Percentiles rank a stretch among this genome's conserved stretches.
These are phyloP conservation scores for Neurospora hispaniola DNA, from an alignment of 495 filamentous ascomycete genomes.

Conservation along the genomic window DNA sequence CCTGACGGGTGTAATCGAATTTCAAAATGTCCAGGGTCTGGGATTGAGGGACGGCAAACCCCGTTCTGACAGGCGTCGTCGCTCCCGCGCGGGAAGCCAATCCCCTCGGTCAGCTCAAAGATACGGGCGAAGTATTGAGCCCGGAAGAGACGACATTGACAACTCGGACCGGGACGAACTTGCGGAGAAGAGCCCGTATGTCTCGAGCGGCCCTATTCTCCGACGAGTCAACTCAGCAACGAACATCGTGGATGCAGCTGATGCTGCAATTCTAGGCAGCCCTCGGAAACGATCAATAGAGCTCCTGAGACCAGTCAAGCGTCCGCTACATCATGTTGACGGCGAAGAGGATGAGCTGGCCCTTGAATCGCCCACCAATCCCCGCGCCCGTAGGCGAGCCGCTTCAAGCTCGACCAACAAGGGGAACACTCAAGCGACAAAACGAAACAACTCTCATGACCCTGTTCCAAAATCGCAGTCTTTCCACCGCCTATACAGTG, in stretches of 20 bases:
- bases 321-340: neutral
- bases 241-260: slow-evolving; percentile 5
- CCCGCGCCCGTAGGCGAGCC: neutral
- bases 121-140: neutral
- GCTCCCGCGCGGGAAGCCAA: neutral
- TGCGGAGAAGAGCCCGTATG: neutral
- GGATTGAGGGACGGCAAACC: neutral
- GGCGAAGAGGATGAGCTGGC: slow-evolving; percentile 4
- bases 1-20: slow-evolving; percentile 15
- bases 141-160: slow-evolving; percentile 4
- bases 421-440: neutral
- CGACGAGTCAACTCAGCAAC: neutral
- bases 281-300: neutral
- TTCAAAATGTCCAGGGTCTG: slow-evolving; percentile 6
- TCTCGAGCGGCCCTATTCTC: neutral
- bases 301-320: neutral
- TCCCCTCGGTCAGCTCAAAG: neutral
- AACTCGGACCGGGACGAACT: slow-evolving; percentile 9
- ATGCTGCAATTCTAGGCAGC: slow-evolving; percentile 5
- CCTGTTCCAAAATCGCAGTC: neutral
- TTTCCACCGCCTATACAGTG: neutral
- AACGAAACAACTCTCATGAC: slow-evolving; percentile 4
- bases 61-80: slow-evolving; percentile 4
- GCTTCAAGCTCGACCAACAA: neutral
- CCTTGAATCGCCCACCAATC: neutral